phyloP scores from a whole-genome alignment of 768 basidiomycete genomes.

The Hygrophorus pudorinus region DNA sequence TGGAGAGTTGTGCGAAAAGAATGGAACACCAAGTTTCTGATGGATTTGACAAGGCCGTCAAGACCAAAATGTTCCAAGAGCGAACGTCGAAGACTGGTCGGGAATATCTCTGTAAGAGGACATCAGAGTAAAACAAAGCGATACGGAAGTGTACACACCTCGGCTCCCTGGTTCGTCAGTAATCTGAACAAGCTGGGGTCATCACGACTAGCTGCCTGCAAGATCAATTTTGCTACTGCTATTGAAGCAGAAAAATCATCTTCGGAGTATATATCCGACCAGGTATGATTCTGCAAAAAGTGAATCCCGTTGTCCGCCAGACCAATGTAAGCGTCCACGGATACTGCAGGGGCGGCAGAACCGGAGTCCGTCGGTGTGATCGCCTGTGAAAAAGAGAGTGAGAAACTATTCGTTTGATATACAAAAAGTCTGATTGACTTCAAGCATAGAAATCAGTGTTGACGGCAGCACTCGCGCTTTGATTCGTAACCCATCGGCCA shows the following conservation, averaged over 20 bases:
- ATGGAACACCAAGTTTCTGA: constrained; percentile 25
- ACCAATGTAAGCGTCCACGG: constrained; percentile 24
- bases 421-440: constrained; percentile 28
- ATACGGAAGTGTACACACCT: constrained; percentile 17
- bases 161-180: constrained; percentile 25
- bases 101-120: constrained; percentile 21
- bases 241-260: constrained; percentile 43
- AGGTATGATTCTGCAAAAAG: constrained; percentile 42
- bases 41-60: constrained; percentile 40
- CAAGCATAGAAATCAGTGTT: constrained; percentile 41
- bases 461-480: constrained; percentile 39
- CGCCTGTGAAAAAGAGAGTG: constrained; percentile 12
- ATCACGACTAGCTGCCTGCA: constrained; percentile 38
- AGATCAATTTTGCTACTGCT: constrained; percentile 41
- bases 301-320: constrained; percentile 42
- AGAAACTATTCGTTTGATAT: constrained; percentile 1
- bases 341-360: constrained; percentile 21
- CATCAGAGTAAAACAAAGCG: background rate
- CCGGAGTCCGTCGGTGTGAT: constrained; percentile 21
- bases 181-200: constrained; percentile 26
- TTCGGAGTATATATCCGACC: constrained; percentile 36
- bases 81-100: constrained; percentile 33
- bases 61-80: constrained; percentile 55
- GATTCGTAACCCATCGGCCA: constrained; percentile 42
- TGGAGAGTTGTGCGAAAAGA: constrained; percentile 40